Base-by-base conservation (phyloP, 2,329 filamentous ascomycete species). In the Raffaelea arxii region DNA sequence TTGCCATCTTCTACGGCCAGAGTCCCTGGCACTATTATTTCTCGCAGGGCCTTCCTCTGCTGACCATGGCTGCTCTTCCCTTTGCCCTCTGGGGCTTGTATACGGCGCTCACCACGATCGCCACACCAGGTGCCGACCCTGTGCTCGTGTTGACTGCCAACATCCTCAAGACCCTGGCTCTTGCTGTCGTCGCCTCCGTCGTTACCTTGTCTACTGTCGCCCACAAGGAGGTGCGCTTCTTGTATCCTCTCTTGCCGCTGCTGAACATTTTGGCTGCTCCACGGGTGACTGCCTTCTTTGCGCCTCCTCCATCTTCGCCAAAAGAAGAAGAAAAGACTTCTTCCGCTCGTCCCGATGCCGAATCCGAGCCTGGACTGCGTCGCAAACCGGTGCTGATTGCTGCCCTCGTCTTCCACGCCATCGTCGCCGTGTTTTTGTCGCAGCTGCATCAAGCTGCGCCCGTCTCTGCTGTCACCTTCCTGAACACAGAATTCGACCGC, bases 171-270 rank as follows among this genome's bases (percentile, higher is more conserved):
- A 72, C 74, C 30, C 66, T 90, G 9, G 71, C 79, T 10, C 70
- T 72, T 25, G 69, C 78, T 7, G 71, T 83, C 37, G 52, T 82
- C 46, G 63, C 78, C 25, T 84, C 82, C 48, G 66, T 85, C 10
- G 60, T 67, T 2, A 63, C 71, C 2, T 74, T 97, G 27, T 94
- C 87, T 2, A 59, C 86, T 41, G 86, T 97, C 54, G 81, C 88
- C 2, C 92, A 98, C 68, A 98, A 98, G 63, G 92, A 98, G 71
- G 86, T 95, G 56, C 87, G 92, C 58, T 98, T 98, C 69, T 86
- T 97, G 54, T 95, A 94, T 58, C 91, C 92, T 1, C 75, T 98
- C 18, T 75, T 97, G 2, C 91, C 92, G 2, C 75, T 82, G n/a
- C 74, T 98, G 6, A 87, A 92, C 60, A 69, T 95, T 51, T 70